phyloP scores from a whole-genome alignment of 2,329 filamentous ascomycete species.

The Nothomitra cinnamomea region DNA sequence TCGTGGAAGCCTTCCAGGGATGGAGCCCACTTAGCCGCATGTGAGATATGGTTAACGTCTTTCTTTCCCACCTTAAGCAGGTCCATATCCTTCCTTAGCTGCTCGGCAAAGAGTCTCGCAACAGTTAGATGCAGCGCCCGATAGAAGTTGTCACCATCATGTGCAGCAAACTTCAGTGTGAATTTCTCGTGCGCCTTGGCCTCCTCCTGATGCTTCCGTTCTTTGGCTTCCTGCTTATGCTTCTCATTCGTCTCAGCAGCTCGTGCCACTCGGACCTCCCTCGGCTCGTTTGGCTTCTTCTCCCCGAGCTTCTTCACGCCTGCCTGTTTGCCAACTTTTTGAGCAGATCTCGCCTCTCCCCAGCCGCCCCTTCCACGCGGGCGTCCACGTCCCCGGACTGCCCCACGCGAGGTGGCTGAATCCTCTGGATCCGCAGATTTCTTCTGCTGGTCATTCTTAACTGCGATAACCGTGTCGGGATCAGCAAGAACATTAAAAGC shows the following conservation, averaged over 20 bases:
- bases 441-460: too few relatives aligned
- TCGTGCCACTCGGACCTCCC: too few relatives aligned
- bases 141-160: slow-evolving; percentile 30
- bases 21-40: slow-evolving; percentile 45
- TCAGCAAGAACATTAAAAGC: slow-evolving; percentile 27
- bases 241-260: background rate
- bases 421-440: too few relatives aligned
- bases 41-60: slow-evolving; percentile 30
- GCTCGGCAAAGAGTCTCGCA: slow-evolving; percentile 38
- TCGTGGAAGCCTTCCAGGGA: slow-evolving; percentile 38
- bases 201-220: slow-evolving; percentile 18
- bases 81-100: slow-evolving; percentile 31
- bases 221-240: slow-evolving; percentile 10
- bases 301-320: slow-evolving; percentile 8
- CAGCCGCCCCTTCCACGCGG: too few relatives aligned
- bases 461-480: slow-evolving; percentile 12
- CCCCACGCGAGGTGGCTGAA: too few relatives aligned
- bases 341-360: too few relatives aligned
- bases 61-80: slow-evolving; percentile 25
- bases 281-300: slow-evolving; percentile 6
- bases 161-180: slow-evolving; percentile 20
- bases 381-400: too few relatives aligned
- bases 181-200: slow-evolving; percentile 23
- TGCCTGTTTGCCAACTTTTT: too few relatives aligned
- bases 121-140: slow-evolving; percentile 34